A percentile compares a stretch with the other conserved stretches of the same genome.
Evolutionary conservation across 2,329 filamentous ascomycete genomes (phyloP).

Genomic region (Verticillium klebahnii): DNA sequence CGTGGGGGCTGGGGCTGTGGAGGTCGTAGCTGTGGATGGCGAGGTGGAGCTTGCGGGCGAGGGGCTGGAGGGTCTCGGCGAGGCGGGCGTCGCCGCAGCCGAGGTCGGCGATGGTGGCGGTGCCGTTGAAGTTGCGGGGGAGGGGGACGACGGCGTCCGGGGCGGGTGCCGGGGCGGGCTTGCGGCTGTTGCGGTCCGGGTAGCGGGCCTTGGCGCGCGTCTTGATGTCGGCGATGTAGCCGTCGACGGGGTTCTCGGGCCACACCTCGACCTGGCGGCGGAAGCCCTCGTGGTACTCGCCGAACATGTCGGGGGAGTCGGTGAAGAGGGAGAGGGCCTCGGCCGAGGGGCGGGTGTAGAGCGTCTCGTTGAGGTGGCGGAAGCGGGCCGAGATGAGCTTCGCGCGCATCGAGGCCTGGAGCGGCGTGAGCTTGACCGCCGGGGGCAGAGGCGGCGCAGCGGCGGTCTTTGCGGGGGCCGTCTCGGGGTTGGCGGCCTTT

Average conservation of each 20-base stretch:
- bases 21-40: slow-evolving; percentile 83
- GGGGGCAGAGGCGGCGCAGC: slow-evolving; percentile 30
- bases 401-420: slow-evolving; percentile 90
- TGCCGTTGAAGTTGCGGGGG: slow-evolving; percentile 61
- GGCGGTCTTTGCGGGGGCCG: slow-evolving; percentile 29
- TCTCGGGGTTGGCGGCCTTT: slow-evolving; percentile 28
- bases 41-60: slow-evolving; percentile 63
- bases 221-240: slow-evolving; percentile 70
- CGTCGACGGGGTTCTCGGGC: slow-evolving; percentile 94
- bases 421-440: slow-evolving; percentile 70
- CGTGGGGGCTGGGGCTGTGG: slow-evolving; percentile 67
- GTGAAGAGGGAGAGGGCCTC: slow-evolving; percentile 81
- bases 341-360: slow-evolving; percentile 86
- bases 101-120: slow-evolving; percentile 80
- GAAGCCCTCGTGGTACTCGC: slow-evolving; percentile 95
- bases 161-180: slow-evolving; percentile 16
- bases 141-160: slow-evolving; percentile 42
- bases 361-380: slow-evolving; percentile 92
- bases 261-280: slow-evolving; percentile 91
- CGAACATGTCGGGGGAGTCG: slow-evolving; percentile 85
- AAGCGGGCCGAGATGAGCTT: slow-evolving; percentile 95
- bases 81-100: slow-evolving; percentile 91
- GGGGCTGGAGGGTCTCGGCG: slow-evolving; percentile 60
- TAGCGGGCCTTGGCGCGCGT: slow-evolving; percentile 54
- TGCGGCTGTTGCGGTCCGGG: slow-evolving; percentile 16